Evolutionary conservation across 345 rosid species (phyloP), one percentile per base, ranked within the genome.

Genomic region (Linum usitatissimum): DNA sequence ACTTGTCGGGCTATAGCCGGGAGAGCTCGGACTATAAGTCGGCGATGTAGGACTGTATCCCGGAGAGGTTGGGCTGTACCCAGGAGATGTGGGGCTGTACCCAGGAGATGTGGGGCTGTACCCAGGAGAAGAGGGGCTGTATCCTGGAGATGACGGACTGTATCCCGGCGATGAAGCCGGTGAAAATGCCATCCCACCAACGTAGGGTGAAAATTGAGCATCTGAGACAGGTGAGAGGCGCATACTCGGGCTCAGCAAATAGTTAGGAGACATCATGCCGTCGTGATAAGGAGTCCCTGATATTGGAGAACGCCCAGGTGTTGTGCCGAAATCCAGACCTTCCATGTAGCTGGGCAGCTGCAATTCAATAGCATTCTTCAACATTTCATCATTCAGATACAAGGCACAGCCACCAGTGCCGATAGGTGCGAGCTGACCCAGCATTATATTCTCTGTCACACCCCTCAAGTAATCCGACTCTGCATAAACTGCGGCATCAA

Each of bases 291-390:
- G 99, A 74, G 99, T 92, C 64, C 95, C 90, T 0, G 95, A 81
- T 6, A 81, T 65, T 20, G 95, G 95, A 62, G 97, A 92, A 61
- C 91, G 91, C 18, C 72, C 97, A 70, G 97, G 98, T 18, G 97
- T 90, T 93, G 83, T 86, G 66, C 94, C 96, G 67, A 79, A 90
- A 12, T 89, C 97, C 57, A 87, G 71, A 61, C 91, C 90, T 56
- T 87, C 97, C 93, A 92, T 83, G 57, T 85, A 92, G 81, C 99
- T 92, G 40, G 99, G 99, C 48, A 92, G 91, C 83, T 90, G 97
- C 39, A 92, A 94, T 63, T 92, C 99, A 28, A 92, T 92, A 12
- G 99, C 97, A 72, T 85, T 91, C 83, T 92, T 92, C 81, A 92
- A 69, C 99, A 92, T 92, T 74, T 90, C 96, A 68, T 85, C 97